phyloP scores from a whole-genome alignment of 371 early-diverging fungal species.

The Mucor irregularis region DNA sequence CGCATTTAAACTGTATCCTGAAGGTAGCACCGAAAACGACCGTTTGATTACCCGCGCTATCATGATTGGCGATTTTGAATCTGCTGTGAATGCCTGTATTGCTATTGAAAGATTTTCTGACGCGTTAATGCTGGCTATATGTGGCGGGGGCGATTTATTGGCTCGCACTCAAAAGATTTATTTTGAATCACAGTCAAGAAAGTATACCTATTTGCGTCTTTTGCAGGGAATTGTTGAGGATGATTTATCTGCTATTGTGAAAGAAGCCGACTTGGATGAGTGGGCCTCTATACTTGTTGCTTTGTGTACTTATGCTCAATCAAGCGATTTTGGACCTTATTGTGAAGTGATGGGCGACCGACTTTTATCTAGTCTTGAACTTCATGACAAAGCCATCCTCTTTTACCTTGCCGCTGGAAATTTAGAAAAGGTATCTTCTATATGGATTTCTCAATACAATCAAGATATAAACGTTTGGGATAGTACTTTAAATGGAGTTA shows the following conservation, averaged over 20 bases:
- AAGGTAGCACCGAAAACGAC: not conserved
- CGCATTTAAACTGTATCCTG: conserved; percentile 1
- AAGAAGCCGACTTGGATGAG: conserved; percentile 67
- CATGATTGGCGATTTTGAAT: conserved; percentile 88
- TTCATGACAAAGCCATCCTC: conserved; percentile 59
- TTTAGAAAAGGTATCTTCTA: conserved; percentile 73
- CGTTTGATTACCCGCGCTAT: conserved; percentile 82
- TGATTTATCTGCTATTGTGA: conserved; percentile 81
- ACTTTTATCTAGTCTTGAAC: conserved; percentile 45
- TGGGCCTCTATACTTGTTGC: conserved; percentile 92
- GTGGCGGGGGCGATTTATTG: conserved; percentile 84
- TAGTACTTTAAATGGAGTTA: conserved; percentile 8
- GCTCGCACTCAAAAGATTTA: conserved; percentile 79
- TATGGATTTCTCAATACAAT: conserved; percentile 72
- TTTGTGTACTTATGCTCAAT: conserved; percentile 86
- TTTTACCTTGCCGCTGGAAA: conserved; percentile 91
- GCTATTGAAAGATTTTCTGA: conserved; percentile 84
- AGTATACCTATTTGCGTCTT: conserved; percentile 73
- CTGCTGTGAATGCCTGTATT: conserved; percentile 87
- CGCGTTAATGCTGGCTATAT: conserved; percentile 87
- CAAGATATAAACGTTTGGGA: conserved; percentile 34
- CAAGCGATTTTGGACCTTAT: conserved; percentile 68
- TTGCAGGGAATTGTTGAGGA: conserved; percentile 75
- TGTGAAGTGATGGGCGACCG: conserved; percentile 71
- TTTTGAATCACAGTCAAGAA: conserved; percentile 61